phyloP scores from a whole-genome alignment of 495 filamentous ascomycete species.

The Neurospora sublineolata region DNA sequence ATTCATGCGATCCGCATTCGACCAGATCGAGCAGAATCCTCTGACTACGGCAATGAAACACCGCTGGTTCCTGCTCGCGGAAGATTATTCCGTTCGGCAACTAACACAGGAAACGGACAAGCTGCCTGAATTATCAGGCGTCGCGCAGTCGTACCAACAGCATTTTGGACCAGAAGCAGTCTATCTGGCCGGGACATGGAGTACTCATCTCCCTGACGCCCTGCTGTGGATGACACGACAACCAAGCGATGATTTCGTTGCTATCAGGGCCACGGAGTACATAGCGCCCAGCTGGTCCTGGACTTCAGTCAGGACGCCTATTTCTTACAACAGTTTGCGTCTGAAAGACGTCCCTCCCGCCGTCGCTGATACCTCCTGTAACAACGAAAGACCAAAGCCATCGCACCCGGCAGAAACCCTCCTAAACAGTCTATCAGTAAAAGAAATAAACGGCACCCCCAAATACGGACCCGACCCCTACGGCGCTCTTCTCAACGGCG shows the following conservation, averaged over 20 bases:
- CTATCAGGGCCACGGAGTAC: not conserved
- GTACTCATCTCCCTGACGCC: slow-evolving; percentile 1
- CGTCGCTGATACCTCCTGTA: not conserved
- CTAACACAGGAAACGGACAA: slow-evolving; percentile 5
- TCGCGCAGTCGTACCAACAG: slow-evolving; percentile 1
- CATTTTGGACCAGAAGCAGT: not conserved
- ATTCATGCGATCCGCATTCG: not conserved
- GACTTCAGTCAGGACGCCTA: not conserved
- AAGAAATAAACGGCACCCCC: not conserved
- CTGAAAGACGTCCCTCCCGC: not conserved
- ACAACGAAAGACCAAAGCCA: not conserved
- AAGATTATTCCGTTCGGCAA: slow-evolving; percentile 10
- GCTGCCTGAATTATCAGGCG: slow-evolving; percentile 5
- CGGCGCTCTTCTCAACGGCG: not conserved
- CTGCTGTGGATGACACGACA: slow-evolving; percentile 4
- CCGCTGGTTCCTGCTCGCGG: slow-evolving; percentile 11
- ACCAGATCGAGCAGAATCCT: not conserved
- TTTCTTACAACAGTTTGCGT: not conserved
- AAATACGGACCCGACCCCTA: not conserved
- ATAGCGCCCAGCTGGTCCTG: slow-evolving; percentile 6
- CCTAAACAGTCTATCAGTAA: too few relatives aligned
- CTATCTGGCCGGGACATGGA: slow-evolving; percentile 10
- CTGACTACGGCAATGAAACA: not conserved
- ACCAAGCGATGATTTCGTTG: not conserved
- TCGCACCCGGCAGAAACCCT: not conserved